A percentile compares a stretch with the other conserved stretches of the same genome.
These are phyloP conservation scores for Leonotis leonurus DNA, from an alignment of 257 asterid species.

Conservation along the genomic window DNA sequence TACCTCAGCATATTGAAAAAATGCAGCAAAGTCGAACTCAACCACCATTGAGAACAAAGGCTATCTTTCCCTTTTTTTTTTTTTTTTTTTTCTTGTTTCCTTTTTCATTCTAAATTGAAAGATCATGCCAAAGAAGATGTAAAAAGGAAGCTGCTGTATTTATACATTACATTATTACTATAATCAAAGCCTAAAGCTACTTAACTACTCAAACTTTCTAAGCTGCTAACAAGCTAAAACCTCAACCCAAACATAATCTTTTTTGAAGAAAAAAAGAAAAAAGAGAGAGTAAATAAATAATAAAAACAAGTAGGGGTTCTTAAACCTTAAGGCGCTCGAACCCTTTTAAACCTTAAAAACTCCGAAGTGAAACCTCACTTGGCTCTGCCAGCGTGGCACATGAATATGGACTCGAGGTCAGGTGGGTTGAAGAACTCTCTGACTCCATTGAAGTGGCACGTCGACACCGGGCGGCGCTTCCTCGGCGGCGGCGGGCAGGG, in stretches of 20 bases:
- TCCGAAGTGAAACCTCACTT: constrained; percentile 24
- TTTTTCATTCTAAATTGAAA: background rate
- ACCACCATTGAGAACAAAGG: background rate
- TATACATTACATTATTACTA: constrained; percentile 26
- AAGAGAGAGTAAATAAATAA: background rate
- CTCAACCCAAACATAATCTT: background rate
- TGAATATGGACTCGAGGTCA: constrained; percentile 70
- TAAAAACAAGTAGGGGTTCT: background rate
- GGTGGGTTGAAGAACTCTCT: constrained; percentile 71
- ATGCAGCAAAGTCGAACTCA: background rate
- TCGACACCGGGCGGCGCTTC: constrained; percentile 59
- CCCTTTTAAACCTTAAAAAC: constrained; percentile 3
- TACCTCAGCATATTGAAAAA: background rate
- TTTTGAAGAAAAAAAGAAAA: constrained; percentile 8
- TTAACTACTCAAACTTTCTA: constrained; percentile 10
- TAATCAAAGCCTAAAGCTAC: constrained; percentile 19
- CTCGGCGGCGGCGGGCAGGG: constrained; percentile 83
- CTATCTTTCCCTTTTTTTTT: too few relatives aligned
- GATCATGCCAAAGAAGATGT: constrained; percentile 5
- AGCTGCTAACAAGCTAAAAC: constrained; percentile 15
- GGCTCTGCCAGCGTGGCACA: constrained; percentile 56
- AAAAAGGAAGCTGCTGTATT: constrained; percentile 11
- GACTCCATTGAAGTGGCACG: constrained; percentile 43
- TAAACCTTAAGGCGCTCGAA: background rate
- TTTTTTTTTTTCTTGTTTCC: background rate